phyloP scores from a whole-genome alignment of 768 basidiomycete species.

The Leccinum arenicola region DNA sequence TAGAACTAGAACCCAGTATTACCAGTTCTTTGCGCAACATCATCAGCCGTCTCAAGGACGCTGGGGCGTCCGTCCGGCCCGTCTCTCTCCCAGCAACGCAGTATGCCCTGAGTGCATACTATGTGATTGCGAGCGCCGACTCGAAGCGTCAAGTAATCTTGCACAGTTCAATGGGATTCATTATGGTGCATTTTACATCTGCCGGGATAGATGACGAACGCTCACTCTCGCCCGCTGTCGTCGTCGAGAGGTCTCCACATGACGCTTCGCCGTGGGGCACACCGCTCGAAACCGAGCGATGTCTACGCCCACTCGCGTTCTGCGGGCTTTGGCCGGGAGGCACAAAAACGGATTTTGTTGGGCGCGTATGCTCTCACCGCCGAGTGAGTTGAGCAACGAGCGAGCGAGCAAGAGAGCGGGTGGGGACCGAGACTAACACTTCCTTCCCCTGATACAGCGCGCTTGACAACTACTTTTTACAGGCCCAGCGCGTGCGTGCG shows the following conservation, averaged over 20 bases:
- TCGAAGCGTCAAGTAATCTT: conserved; percentile 87
- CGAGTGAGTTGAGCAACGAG: conserved; percentile 54
- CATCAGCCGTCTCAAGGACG: conserved; percentile 38
- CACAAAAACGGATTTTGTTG: conserved; percentile 80
- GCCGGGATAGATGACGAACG: background rate
- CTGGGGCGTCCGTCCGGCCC: conserved; percentile 67
- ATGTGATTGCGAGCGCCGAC: conserved; percentile 83
- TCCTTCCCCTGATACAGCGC: conserved; percentile 51
- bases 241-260: conserved; percentile 47
- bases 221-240: background rate
- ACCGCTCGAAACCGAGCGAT: conserved; percentile 47
- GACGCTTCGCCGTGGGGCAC: conserved; percentile 38
- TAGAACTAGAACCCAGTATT: conserved; percentile 52
- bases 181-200: conserved; percentile 52
- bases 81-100: conserved; percentile 68
- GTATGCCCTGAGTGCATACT: conserved; percentile 89
- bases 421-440: background rate
- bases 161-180: conserved; percentile 87
- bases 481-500: conserved; percentile 80
- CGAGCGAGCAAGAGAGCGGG: conserved; percentile 21
- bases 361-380: conserved; percentile 92
- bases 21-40: conserved; percentile 43
- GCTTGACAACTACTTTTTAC: conserved; percentile 90
- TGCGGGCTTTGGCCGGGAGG: conserved; percentile 77
- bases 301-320: conserved; percentile 69